These are phyloP conservation scores for Trypanosomatidae sp. DNA, from an alignment of 208 protist species.

Conservation along the genomic window DNA sequence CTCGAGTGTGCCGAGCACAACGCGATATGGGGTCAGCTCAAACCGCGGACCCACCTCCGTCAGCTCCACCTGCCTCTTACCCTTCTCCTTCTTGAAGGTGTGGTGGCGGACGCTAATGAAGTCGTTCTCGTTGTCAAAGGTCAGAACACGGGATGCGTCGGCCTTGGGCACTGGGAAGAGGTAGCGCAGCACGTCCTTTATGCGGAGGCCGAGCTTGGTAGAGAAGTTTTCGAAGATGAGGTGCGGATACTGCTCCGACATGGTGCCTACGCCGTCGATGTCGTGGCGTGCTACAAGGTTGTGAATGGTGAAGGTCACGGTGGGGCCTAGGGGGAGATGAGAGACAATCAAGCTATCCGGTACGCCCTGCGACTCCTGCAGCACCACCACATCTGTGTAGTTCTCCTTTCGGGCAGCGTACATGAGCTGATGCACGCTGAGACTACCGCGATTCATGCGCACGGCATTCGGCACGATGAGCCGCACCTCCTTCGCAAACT, in stretches of 20 bases:
- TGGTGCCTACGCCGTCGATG: slow-evolving; percentile 85
- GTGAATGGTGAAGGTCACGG: slow-evolving; percentile 97
- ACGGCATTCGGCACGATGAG: slow-evolving; percentile 99
- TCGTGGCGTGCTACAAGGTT: slow-evolving; percentile 98
- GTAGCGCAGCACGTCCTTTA: slow-evolving; percentile 95
- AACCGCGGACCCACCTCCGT: slow-evolving; percentile 99
- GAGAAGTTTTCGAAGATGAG: slow-evolving; percentile 99
- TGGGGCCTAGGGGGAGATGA: slow-evolving; percentile 99
- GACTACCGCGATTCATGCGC: slow-evolving; percentile 97
- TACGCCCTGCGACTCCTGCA: slow-evolving; percentile 98
- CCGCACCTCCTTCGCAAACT: slow-evolving; percentile 99
- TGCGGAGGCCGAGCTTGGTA: slow-evolving; percentile 94
- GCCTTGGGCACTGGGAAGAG: slow-evolving; percentile 98
- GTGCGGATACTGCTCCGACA: slow-evolving; percentile 97
- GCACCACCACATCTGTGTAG: slow-evolving; percentile 98
- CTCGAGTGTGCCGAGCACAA: slow-evolving; percentile 95
- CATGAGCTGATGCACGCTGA: slow-evolving; percentile 95
- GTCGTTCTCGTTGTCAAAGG: slow-evolving; percentile 98
- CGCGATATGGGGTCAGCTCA: slow-evolving; percentile 97
- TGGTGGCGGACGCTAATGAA: slow-evolving; percentile 99
- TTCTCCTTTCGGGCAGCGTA: slow-evolving; percentile 92
- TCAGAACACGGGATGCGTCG: slow-evolving; percentile 96
- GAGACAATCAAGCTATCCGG: slow-evolving; percentile 97
- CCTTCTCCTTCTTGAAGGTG: slow-evolving; percentile 88
- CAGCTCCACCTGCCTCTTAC: slow-evolving; percentile 83